Evolutionary conservation across 2,329 filamentous ascomycete species (phyloP), one percentile per base, ranked within the genome.

Genomic region (Fusarium subtropicale): DNA sequence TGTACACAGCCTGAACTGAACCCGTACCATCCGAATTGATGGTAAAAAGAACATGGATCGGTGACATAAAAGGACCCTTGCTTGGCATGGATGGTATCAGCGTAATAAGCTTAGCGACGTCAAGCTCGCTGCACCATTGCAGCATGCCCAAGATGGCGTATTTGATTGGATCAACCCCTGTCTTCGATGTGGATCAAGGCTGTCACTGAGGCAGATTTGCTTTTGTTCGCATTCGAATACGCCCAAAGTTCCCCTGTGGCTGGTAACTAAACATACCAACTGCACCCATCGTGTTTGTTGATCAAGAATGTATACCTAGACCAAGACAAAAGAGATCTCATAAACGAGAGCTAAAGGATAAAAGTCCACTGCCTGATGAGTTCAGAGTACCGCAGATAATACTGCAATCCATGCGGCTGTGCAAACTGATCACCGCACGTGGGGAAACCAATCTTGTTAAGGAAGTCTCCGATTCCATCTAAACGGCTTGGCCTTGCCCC

Each of bases 141-240:
- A 57, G 1, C 44, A 66, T 46, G 64, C 44, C 18, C 5, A 1
- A 4, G 10, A 31, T 18, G 11, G 3, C 3, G 2, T 9, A n/a
- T 13, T 18, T 51, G 1, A 64, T 64, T 64, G 61, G 61, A 13
- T 5, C 2, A 7, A 31, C 16, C 62, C 62, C 5, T 65, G 60
- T 5, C 7, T 4, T 3, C 5, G 15, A 8, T 30, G 47, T 53
- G 45, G 39, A 48, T 16, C 45, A 45, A 65, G 62, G 61, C 62
- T 60, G 62, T 65, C 62, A 66, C 62, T 54, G 41, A 66, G 62
- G 62, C 62, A 65, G 62, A 65, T 28, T 65, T 12, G n/a, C 28
- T 60, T 31, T 60, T 38, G 30, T 24, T 60, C 12, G 10, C 24
- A 16, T 22, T 30, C 22, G 7, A 44, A 45, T 56, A 63, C 58